These are phyloP conservation scores for Fusarium poae DNA, from an alignment of 2,329 filamentous ascomycete genomes.

Conservation along the genomic window DNA sequence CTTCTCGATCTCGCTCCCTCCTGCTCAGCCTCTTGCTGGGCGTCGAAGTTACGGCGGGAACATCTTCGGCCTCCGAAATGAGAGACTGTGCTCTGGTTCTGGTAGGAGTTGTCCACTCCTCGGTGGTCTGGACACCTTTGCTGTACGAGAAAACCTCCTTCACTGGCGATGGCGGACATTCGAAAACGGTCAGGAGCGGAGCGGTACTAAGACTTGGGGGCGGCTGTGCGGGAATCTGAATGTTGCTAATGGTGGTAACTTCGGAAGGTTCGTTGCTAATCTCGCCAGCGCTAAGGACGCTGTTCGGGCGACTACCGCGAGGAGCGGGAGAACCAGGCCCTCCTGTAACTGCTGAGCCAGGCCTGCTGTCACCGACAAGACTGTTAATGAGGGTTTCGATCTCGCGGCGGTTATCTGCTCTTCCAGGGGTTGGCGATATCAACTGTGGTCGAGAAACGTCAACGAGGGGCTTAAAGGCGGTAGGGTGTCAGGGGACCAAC, in stretches of 20 bases:
- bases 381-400: constrained; percentile 89
- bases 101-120: constrained; percentile 73
- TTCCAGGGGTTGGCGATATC: constrained; percentile 76
- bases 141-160: constrained; percentile 95
- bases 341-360: constrained; percentile 74
- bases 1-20: constrained; percentile 84
- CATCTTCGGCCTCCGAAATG: constrained; percentile 72
- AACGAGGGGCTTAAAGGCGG: constrained; percentile 32
- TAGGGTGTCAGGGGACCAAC: constrained; percentile 62
- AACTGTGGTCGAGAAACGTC: constrained; percentile 54
- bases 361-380: constrained; percentile 83
- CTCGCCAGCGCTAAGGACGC: constrained; percentile 84
- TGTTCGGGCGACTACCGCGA: constrained; percentile 84
- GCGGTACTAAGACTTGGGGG: constrained; percentile 79
- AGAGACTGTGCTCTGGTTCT: constrained; percentile 59
- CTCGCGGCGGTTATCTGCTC: constrained; percentile 77
- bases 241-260: constrained; percentile 62
- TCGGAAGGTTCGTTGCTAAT: constrained; percentile 81
- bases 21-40: constrained; percentile 82
- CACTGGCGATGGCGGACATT: constrained; percentile 80
- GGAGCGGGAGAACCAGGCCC: constrained; percentile 74
- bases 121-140: constrained; percentile 93
- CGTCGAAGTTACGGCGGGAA: constrained; percentile 66
- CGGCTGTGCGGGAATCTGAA: constrained; percentile 59
- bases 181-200: constrained; percentile 81